These are phyloP conservation scores for Hemileia vastatrix DNA, from an alignment of 1,284 basidiomycete species.

Conservation along the genomic window DNA sequence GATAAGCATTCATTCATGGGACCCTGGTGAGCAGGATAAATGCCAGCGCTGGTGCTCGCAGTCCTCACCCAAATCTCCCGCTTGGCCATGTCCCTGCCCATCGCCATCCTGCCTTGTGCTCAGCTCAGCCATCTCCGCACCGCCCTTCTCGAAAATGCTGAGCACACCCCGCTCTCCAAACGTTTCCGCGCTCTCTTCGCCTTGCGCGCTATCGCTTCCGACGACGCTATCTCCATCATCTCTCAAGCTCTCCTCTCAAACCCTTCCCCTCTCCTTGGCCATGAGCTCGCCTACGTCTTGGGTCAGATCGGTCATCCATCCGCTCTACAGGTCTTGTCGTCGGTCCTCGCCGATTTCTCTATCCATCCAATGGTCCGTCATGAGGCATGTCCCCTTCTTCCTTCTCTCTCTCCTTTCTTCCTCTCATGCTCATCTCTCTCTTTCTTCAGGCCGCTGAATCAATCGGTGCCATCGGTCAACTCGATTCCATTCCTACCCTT, in stretches of 20 bases:
- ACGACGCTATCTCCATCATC: constrained; percentile 66
- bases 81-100: no score
- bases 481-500: constrained; percentile 60
- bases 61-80: no score
- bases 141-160: no score
- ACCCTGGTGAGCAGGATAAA: no score
- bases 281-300: constrained; percentile 93
- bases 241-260: constrained; percentile 61
- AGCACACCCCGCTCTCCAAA: constrained; percentile 73
- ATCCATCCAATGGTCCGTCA: constrained; percentile 98
- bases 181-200: constrained; percentile 90
- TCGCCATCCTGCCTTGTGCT: no score
- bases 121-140: no score
- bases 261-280: constrained; percentile 82
- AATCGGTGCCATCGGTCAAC: constrained; percentile 80
- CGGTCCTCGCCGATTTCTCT: constrained; percentile 58
- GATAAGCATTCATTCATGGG: no score
- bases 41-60: no score
- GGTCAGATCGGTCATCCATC: constrained; percentile 71
- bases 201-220: constrained; percentile 62
- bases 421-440: not conserved
- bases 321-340: constrained; percentile 70
- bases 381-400: constrained; percentile 54
- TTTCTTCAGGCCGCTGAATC: constrained; percentile 77
- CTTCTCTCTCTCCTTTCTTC: not conserved